Percentiles rank a stretch among this genome's conserved stretches.
Conservation (phyloP, 129 eudicot genomes). For the sunflower (Helianthus annuus) region HanXRQr2.0-SUNRISE NC_035449.2:3516157-3516656, state of each 20-base stretch:
- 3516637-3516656: constrained; percentile 84
- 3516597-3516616: constrained; percentile 76
- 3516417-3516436: constrained; percentile 34
- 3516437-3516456: constrained; percentile 2
- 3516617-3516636: constrained; percentile 78
- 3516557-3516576: constrained; percentile 55
- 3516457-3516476: constrained; percentile 16
- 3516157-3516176: no score
- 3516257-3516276: background rate
- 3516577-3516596: constrained; percentile 77
- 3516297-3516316: constrained; percentile 16
- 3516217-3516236: no score
- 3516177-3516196: no score
- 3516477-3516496: constrained; percentile 17
- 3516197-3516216: no score
- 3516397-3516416: constrained; percentile 40
- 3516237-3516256: no score
- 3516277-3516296: background rate
- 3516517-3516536: constrained; percentile 35
- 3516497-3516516: background rate
- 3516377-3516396: constrained; percentile 39
- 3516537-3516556: constrained; percentile 33
- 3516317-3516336: constrained; percentile 41
- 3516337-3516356: constrained; percentile 42
- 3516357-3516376: constrained; percentile 40